Base-by-base conservation (phyloP, 2,329 filamentous ascomycete species). In the Lasiodiplodia citricola region DNA sequence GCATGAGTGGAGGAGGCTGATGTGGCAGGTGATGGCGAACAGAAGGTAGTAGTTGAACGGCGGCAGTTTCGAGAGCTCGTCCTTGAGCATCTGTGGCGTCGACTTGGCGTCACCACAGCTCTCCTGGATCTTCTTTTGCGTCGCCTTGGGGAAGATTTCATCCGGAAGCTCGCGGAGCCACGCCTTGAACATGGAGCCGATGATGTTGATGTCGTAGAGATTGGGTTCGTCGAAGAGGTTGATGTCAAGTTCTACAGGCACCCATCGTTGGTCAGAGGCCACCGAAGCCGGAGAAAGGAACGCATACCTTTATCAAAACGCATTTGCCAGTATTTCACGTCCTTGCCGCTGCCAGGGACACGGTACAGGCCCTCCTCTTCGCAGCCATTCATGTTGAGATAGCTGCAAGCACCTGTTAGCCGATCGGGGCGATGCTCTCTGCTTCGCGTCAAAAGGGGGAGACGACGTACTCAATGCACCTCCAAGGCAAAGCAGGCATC, bases 11-110 rank as follows among this genome's bases (percentile, higher is more conserved):
- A 98, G 87, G 31, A 97, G 87, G 74, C 94, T 97, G 60, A 98
- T 89, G 75, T 98, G 95, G 80, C 95, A 97, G 41, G 95, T 98
- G 74, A 97, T 97, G 74, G 95, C 95, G 78, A 98, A 98, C 6
- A 98, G 89, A 16, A 98, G 90, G 77, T 98, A 97, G 82, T 98
- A 98, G 82, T 97, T 97, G 85, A 96, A 97, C 0, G 95, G 95
- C 7, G 95, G 92, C n/a, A 98, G 86, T 74, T 93, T 94, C 1
- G 95, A 97, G 2, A 98, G 88, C 79, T 97, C 93, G 72, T 97
- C 94, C 73, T 96, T 90, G 68, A 98, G 87, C 80, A 96, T 79
- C 77, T 96, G 92, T 0, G 95, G 94, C 5, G 95, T 94, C 57
- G 87, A 88, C 64, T 92, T 92, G 54, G 92, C 88, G 13, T 92